These are phyloP conservation scores for Mollisia scopiformis DNA, from an alignment of 2,329 filamentous ascomycete species.

Conservation along the genomic window DNA sequence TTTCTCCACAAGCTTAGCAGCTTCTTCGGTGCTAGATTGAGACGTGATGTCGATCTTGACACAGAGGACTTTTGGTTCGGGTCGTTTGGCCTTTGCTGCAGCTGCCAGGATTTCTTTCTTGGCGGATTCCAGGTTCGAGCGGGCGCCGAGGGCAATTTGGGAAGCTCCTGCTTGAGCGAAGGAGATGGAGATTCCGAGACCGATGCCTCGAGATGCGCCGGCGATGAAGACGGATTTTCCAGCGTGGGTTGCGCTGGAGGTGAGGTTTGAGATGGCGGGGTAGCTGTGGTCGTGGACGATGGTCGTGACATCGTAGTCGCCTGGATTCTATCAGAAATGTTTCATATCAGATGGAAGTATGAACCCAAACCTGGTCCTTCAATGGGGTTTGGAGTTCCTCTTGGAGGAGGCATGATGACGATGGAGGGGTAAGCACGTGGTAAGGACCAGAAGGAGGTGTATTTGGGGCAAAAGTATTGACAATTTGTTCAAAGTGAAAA, in stretches of 20 bases:
- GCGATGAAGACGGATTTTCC: conserved; percentile 51
- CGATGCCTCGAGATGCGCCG: conserved; percentile 58
- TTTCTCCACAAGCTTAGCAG: conserved; percentile 28
- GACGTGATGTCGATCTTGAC: conserved; percentile 44
- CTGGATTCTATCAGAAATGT: conserved; percentile 3
- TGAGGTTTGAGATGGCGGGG: conserved; percentile 48
- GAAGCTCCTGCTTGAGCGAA: conserved; percentile 57
- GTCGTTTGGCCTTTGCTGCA: conserved; percentile 35
- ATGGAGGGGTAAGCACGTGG: not conserved
- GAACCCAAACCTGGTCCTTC: conserved; percentile 25
- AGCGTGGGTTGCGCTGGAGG: conserved; percentile 36
- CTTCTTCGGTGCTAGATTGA: conserved; percentile 37
- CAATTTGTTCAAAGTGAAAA: too few species aligned
- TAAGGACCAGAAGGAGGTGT: too few species aligned
- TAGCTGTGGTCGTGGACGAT: conserved; percentile 52
- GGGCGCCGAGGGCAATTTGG: conserved; percentile 55
- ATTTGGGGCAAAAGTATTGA: too few species aligned
- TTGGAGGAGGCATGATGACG: conserved; percentile 27
- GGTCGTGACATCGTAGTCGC: conserved; percentile 24
- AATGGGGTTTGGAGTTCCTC: conserved; percentile 24
- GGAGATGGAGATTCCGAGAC: conserved; percentile 54
- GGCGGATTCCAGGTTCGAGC: conserved; percentile 43
- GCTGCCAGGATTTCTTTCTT: conserved; percentile 40
- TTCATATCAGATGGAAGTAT: too few species aligned
- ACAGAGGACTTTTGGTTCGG: conserved; percentile 44